Conservation (phyloP, 2,329 filamentous ascomycete species). For the Colletotrichum navitas region DNA sequence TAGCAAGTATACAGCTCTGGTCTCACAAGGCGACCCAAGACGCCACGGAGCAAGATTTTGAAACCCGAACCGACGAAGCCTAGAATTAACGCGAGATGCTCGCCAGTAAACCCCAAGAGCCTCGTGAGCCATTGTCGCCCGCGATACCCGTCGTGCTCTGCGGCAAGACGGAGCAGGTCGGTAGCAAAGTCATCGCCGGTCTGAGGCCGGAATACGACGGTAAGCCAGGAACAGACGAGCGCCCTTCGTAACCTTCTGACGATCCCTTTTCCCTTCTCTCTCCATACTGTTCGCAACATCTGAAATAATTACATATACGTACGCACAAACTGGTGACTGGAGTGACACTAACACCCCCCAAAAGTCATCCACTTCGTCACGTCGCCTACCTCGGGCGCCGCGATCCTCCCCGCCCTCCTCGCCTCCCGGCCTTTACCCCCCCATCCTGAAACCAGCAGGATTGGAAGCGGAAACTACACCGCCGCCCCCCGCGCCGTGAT, state of each 20-base stretch:
- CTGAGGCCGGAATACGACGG: constrained; percentile 48
- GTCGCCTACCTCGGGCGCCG: constrained; percentile 28
- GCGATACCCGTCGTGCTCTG: constrained; percentile 45
- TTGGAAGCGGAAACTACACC: constrained; percentile 40
- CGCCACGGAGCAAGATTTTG: constrained; percentile 1
- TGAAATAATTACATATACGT: neutral
- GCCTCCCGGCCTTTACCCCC: constrained; percentile 18
- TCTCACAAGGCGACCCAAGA: constrained; percentile 19
- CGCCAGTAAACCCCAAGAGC: neutral
- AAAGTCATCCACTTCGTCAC: constrained; percentile 42
- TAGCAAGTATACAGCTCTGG: constrained; percentile 15
- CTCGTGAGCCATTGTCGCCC: neutral
- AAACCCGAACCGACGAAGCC: neutral
- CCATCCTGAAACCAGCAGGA: constrained; percentile 40
- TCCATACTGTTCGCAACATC: neutral
- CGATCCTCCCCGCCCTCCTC: constrained; percentile 41
- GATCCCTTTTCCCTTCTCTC: neutral
- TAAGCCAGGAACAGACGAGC: constrained; percentile 21
- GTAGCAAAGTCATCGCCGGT: constrained; percentile 44
- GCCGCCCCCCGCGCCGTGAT: constrained; percentile 32
- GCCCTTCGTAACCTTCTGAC: neutral
- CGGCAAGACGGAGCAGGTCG: constrained; percentile 45
- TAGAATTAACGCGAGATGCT: neutral
- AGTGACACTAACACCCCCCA: neutral
- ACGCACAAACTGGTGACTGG: neutral